Evolutionary conservation across 129 eudicot species (phyloP).

Genomic region (Pulicaria dysenterica): DNA sequence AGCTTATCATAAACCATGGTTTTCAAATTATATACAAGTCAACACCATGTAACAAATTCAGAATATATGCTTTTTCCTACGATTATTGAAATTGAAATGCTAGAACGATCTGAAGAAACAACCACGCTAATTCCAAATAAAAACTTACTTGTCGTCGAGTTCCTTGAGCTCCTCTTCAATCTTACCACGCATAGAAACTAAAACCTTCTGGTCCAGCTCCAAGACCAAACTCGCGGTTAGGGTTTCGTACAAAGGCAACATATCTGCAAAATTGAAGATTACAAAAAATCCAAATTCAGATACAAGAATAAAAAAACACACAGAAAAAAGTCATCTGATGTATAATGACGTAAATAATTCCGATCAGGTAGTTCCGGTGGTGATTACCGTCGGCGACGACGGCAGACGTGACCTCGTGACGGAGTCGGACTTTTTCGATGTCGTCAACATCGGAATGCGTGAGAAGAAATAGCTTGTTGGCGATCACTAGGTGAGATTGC

Average conservation of each 20-base stretch:
- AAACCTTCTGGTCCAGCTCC: conserved; percentile 70
- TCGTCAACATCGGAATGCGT: conserved; percentile 73
- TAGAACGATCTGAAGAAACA: not conserved
- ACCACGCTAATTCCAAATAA: conserved; percentile 53
- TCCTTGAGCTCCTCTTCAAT: conserved; percentile 66
- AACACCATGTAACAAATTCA: not conserved
- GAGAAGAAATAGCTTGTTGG: conserved; percentile 80
- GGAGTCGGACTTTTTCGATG: conserved; percentile 81
- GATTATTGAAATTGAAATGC: not conserved
- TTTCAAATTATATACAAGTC: not conserved
- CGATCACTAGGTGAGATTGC: conserved; percentile 71
- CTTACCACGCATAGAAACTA: conserved; percentile 71
- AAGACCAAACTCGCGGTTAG: conserved; percentile 53
- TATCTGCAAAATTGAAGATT: conserved; percentile 47
- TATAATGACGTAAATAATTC: conserved; percentile 1
- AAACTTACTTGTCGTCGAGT: conserved; percentile 78
- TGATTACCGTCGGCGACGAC: conserved; percentile 59
- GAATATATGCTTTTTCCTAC: not conserved
- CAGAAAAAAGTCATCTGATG: not conserved
- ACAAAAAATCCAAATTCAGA: not conserved
- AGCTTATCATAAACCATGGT: not conserved
- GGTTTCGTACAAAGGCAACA: conserved; percentile 80
- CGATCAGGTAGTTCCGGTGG: conserved; percentile 7
- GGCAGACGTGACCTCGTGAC: conserved; percentile 64
- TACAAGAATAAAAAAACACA: not conserved